Percentiles rank a stretch among this genome's conserved stretches.
Conservation (phyloP, 768 basidiomycete species). For the Rhizopogon rudus region DNA sequence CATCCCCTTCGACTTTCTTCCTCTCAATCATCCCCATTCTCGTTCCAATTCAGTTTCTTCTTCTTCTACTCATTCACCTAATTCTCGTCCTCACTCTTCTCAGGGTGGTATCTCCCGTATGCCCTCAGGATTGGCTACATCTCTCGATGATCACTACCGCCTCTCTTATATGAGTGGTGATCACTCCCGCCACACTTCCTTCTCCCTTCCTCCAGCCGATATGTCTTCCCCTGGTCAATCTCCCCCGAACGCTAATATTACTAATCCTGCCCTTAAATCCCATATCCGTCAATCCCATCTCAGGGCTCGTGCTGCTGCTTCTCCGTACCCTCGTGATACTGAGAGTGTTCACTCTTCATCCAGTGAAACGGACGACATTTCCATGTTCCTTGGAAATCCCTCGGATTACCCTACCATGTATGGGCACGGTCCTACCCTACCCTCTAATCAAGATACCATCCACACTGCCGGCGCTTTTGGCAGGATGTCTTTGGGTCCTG, state of each 20-base stretch:
- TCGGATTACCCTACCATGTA: slow-evolving; percentile 71
- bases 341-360: slow-evolving; percentile 86
- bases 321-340: slow-evolving; percentile 81
- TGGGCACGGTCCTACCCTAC: slow-evolving; percentile 36
- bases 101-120: slow-evolving; percentile 57
- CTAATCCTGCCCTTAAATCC: slow-evolving; percentile 72
- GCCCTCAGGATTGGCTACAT: slow-evolving; percentile 44
- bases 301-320: slow-evolving; percentile 74
- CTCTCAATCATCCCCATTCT: slow-evolving; percentile 59
- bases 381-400: slow-evolving; percentile 62
- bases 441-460: slow-evolving; percentile 39
- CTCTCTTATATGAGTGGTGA: slow-evolving; percentile 49
- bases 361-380: slow-evolving; percentile 83
- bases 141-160: slow-evolving; percentile 68
- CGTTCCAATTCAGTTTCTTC: slow-evolving; percentile 78
- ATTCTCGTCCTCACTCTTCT: slow-evolving; percentile 75
- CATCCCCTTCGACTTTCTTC: slow-evolving; percentile 69
- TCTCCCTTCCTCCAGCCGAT: slow-evolving; percentile 35
- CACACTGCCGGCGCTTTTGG: slow-evolving; percentile 73
- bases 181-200: slow-evolving; percentile 41
- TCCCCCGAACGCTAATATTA: slow-evolving; percentile 70
- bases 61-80: slow-evolving; percentile 65
- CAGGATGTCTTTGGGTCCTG: slow-evolving; percentile 69
- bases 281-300: slow-evolving; percentile 73
- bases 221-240: slow-evolving; percentile 52